Conservation (phyloP, 2,329 filamentous ascomycete genomes). For the Fusarium anguioides region DNA sequence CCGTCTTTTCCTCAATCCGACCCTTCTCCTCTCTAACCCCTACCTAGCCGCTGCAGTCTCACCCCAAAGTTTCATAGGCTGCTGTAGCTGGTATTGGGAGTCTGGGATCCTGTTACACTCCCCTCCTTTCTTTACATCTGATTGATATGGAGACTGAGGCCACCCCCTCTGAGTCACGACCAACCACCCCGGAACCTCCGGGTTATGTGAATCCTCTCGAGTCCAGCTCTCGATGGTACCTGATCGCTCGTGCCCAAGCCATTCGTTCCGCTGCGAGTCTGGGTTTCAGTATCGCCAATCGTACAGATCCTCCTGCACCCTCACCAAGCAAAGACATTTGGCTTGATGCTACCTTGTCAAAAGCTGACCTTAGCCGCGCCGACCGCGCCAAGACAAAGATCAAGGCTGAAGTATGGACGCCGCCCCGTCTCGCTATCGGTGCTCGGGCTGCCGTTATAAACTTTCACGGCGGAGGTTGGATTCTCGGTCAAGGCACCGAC, state of each 20-base stretch:
- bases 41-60: conserved; percentile 20
- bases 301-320: conserved; percentile 54
- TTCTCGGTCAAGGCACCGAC: conserved; percentile 70
- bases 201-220: conserved; percentile 60
- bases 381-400: conserved; percentile 50
- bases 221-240: conserved; percentile 56
- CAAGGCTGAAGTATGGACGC: conserved; percentile 61
- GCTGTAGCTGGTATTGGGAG: not conserved
- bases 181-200: conserved; percentile 48
- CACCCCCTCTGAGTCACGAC: conserved; percentile 45
- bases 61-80: conserved; percentile 18
- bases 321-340: conserved; percentile 54
- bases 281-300: conserved; percentile 57
- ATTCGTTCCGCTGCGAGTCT: conserved; percentile 58
- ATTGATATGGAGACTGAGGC: conserved; percentile 44
- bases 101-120: conserved; percentile 16
- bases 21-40: conserved; percentile 5
- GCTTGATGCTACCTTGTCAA: conserved; percentile 56
- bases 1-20: not conserved
- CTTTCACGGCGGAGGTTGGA: conserved; percentile 76
- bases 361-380: conserved; percentile 49
- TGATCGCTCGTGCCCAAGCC: conserved; percentile 56
- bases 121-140: conserved; percentile 12
- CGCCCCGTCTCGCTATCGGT: conserved; percentile 49
- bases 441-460: conserved; percentile 69